Base-by-base conservation (phyloP, 1,284 basidiomycete species). In the Boletus albobrunnescens region DNA sequence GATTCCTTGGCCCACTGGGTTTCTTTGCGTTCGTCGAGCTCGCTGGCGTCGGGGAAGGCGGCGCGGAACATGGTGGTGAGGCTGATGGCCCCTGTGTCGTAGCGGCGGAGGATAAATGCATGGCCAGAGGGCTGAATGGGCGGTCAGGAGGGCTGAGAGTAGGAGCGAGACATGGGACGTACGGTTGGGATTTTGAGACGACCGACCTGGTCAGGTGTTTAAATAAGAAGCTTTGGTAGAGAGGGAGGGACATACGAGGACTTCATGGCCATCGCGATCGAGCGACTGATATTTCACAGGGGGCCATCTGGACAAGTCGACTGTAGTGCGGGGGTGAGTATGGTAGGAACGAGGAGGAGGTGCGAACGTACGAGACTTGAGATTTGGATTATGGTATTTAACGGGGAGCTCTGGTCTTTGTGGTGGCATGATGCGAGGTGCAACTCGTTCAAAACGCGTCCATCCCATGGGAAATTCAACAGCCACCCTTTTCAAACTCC, bases 61-160 rank as follows among this genome's bases (percentile, higher is more conserved):
- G 94, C 92, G 57, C 93, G 91, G 76, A 93, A 98, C 91, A 99
- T 96, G 52, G 95, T 96, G 6, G 94, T 96, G 16, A 95, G 84
- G 50, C 90, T 93, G 68, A 99, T 81, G 20, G 94, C 94, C 55
- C 92, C 84, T 6, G 95, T 98, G 72, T 99, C 95, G 64, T 93
- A 96, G 51, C 95, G 85, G 54, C 93, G 84, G 47, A 97, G 85
- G 64, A 97, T 89, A 68, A 95, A 95, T n/a, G 93, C 91, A 69
- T 95, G 91, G 31, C 84, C 82, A 17, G 70, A 68, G 28, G 82
- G 76, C 87, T 90, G 63, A 10, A 47, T 36, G 33, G 40, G 40
- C 50, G 48, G 47, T 49, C 20, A 48, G 44, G 46, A 41, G 3
- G 23, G 24, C 14, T 3, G 20, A 13, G 11, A 14, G 17, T 11